Percentiles rank a stretch among this genome's conserved stretches.
phyloP scores from a whole-genome alignment of 2,329 filamentous ascomycete genomes.

The Epichloe gansuensis region DNA sequence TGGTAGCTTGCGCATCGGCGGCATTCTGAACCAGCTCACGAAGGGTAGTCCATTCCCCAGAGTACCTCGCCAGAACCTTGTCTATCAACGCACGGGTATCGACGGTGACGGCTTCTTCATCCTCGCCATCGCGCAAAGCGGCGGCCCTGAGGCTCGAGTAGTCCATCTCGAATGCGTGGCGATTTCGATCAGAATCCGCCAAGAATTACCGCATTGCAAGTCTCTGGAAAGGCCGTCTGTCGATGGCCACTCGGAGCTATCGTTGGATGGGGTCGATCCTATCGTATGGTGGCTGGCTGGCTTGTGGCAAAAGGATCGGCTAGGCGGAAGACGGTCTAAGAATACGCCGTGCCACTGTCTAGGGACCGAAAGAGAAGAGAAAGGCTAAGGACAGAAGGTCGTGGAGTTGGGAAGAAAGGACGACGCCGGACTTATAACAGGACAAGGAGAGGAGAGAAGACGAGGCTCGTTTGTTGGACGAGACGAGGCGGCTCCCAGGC shows the following conservation, averaged over 20 bases:
- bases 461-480: too few relatives aligned
- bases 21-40: slow-evolving; percentile 96
- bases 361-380: neutral
- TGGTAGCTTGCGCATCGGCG: slow-evolving; percentile 87
- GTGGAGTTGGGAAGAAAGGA: too few relatives aligned
- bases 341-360: neutral
- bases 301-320: neutral
- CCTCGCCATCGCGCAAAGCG: slow-evolving; percentile 72
- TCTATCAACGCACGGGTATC: slow-evolving; percentile 95
- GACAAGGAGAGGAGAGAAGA: too few relatives aligned
- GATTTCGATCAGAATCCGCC: neutral
- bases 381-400: neutral
- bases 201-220: neutral
- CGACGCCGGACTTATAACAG: too few relatives aligned
- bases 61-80: slow-evolving; percentile 92
- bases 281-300: neutral
- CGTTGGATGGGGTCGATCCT: neutral
- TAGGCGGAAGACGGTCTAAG: neutral
- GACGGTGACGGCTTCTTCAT: slow-evolving; percentile 95
- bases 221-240: neutral
- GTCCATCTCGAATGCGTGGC: slow-evolving; percentile 40
- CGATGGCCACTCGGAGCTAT: neutral
- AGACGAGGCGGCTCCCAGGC: too few relatives aligned
- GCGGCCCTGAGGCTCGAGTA: slow-evolving; percentile 70
- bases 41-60: slow-evolving; percentile 82